A percentile compares a stretch with the other conserved stretches of the same genome.
Conservation (phyloP, 164 flowering plant species). For the Stephania japonica region DNA sequence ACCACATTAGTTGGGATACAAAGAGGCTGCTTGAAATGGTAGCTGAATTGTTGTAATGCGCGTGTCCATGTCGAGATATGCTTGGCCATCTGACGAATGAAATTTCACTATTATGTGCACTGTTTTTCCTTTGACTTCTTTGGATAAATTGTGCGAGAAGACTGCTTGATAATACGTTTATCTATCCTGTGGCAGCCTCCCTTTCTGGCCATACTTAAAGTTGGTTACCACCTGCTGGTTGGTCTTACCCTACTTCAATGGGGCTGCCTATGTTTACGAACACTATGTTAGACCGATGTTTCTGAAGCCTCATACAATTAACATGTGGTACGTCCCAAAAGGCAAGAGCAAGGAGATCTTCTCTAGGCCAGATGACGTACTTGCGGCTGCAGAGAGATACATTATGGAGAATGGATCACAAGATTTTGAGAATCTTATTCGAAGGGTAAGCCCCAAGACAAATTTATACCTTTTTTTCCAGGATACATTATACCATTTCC, state of each 20-base stretch:
- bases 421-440: slow-evolving; percentile 55
- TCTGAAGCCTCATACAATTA: slow-evolving; percentile 42
- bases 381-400: slow-evolving; percentile 69
- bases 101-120: background rate
- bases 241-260: slow-evolving; percentile 81
- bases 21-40: background rate
- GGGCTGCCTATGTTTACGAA: slow-evolving; percentile 76
- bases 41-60: background rate
- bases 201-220: slow-evolving; percentile 70
- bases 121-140: background rate
- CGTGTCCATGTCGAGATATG: background rate
- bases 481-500: background rate
- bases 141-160: background rate
- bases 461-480: no score
- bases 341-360: slow-evolving; percentile 43
- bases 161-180: background rate
- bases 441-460: slow-evolving; percentile 30
- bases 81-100: background rate
- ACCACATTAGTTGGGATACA: background rate
- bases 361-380: slow-evolving; percentile 53
- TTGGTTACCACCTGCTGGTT: slow-evolving; percentile 67
- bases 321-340: slow-evolving; percentile 58
- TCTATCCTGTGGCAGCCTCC: slow-evolving; percentile 35
- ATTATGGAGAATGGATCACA: slow-evolving; percentile 73
- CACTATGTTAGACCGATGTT: slow-evolving; percentile 63